These are phyloP conservation scores for Termitomyces sp. DNA, from an alignment of 768 basidiomycete species.

Conservation along the genomic window DNA sequence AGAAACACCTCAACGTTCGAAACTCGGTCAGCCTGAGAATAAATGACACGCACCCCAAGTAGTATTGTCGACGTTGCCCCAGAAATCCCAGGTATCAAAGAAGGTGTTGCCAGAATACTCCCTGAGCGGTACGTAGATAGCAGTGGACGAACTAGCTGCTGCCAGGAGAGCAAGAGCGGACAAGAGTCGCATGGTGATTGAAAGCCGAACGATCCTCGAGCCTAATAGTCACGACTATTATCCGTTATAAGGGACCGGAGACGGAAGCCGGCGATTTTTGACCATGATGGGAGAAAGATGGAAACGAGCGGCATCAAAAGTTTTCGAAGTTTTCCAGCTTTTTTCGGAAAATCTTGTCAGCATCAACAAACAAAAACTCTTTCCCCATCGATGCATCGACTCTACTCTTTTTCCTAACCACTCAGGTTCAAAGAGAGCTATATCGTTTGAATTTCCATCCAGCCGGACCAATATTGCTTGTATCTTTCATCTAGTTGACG, in stretches of 20 bases:
- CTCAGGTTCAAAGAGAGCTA: neutral
- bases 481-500: neutral
- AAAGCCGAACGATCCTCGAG: too few relatives aligned
- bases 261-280: neutral
- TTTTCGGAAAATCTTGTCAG: neutral
- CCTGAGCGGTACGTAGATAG: neutral
- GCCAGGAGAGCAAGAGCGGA: neutral
- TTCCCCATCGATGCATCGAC: too few relatives aligned
- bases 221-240: too few relatives aligned
- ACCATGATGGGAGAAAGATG: neutral
- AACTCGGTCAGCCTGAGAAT: neutral
- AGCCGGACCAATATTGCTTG: neutral
- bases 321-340: neutral
- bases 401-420: too few relatives aligned
- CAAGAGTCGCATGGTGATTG: neutral
- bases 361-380: too few relatives aligned
- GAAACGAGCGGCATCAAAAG: neutral
- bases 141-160: neutral
- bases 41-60: neutral
- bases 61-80: constrained; percentile 4
- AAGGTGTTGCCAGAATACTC: constrained; percentile 4
- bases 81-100: constrained; percentile 8
- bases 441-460: neutral
- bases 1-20: neutral
- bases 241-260: neutral